Conservation (phyloP, 2,329 filamentous ascomycete genomes). For the Paraphoma sp. region DNA sequence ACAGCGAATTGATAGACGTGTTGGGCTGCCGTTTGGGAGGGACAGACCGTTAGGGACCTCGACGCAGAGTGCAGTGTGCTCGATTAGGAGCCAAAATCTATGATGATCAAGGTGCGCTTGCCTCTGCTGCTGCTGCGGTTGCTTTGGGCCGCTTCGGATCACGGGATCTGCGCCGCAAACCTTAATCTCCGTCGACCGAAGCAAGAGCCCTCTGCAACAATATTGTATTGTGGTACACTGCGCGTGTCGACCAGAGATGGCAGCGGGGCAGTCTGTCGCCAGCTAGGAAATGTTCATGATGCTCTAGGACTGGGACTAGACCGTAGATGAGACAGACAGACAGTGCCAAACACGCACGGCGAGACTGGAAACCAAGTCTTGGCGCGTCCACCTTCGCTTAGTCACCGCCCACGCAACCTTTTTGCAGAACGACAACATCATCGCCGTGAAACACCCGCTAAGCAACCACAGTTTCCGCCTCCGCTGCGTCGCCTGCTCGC, state of each 20-base stretch:
- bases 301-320: too few relatives aligned
- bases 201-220: too few relatives aligned
- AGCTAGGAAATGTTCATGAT: too few relatives aligned
- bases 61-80: neutral
- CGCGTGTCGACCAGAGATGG: too few relatives aligned
- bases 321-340: too few relatives aligned
- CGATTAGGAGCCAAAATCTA: neutral
- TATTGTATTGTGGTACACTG: neutral
- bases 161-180: neutral
- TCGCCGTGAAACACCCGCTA: constrained; percentile 21
- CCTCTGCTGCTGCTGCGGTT: neutral
- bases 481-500: constrained; percentile 38
- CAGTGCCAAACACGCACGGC: too few relatives aligned
- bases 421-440: constrained; percentile 16
- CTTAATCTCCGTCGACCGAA: too few relatives aligned
- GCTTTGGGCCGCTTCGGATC: neutral
- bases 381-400: neutral
- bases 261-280: too few relatives aligned
- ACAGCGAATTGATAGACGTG: neutral
- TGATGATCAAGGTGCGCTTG: neutral
- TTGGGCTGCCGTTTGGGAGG: neutral
- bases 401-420: neutral
- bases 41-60: neutral
- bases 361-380: too few relatives aligned
- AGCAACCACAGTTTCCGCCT: neutral